These are phyloP conservation scores for Stephanodiscus minutulus DNA, from an alignment of 108 stramenopile species.

Conservation along the genomic window DNA sequence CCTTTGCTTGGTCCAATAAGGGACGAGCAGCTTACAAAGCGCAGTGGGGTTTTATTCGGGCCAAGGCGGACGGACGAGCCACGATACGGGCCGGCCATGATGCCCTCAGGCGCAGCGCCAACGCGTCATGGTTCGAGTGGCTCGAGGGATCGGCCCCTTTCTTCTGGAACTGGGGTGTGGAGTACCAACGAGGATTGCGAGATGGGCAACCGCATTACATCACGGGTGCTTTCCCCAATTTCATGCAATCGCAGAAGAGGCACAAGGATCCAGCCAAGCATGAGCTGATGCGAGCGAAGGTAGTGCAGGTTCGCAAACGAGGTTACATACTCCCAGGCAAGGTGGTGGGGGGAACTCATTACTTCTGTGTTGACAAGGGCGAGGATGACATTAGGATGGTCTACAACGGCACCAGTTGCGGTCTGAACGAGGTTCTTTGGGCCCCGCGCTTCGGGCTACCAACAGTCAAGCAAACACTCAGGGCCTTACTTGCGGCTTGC, in stretches of 20 bases:
- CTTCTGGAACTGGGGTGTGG: conserved; percentile 48
- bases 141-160: conserved; percentile 33
- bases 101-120: conserved; percentile 6
- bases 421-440: neutral
- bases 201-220: conserved; percentile 35
- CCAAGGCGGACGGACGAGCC: neutral
- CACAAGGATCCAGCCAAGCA: neutral
- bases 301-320: neutral
- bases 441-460: neutral
- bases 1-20: neutral
- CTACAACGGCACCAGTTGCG: neutral
- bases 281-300: neutral
- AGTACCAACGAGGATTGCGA: neutral
- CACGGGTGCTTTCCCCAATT: neutral
- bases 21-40: neutral
- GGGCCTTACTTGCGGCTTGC: neutral
- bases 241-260: neutral
- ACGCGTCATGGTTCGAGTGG: conserved; percentile 50
- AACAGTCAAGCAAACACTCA: neutral
- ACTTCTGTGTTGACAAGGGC: neutral
- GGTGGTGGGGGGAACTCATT: neutral
- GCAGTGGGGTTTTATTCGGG: neutral
- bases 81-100: neutral
- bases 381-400: neutral
- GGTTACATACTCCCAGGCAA: neutral